A percentile compares a stretch with the other conserved stretches of the same genome.
Evolutionary conservation across 495 filamentous ascomycete species (phyloP).

Genomic region (Baudoinia panamericana): DNA sequence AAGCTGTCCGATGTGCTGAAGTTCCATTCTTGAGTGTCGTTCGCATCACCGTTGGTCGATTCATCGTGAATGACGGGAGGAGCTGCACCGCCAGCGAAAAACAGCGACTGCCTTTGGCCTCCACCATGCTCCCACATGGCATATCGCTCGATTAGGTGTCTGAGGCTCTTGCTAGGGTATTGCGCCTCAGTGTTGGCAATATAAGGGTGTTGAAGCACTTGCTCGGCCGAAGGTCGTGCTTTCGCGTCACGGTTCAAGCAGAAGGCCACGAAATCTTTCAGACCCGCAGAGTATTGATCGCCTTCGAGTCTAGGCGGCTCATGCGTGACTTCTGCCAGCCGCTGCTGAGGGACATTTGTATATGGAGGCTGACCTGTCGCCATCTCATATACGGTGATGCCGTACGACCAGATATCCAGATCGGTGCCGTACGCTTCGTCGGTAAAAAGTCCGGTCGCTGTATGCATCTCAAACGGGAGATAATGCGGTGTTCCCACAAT

Average conservation of each 20-base stretch:
- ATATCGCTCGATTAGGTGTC: conserved; percentile 68
- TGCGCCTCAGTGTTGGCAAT: conserved; percentile 48
- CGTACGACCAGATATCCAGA: conserved; percentile 93
- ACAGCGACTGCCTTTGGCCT: conserved; percentile 71
- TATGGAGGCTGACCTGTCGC: conserved; percentile 77
- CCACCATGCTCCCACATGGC: conserved; percentile 76
- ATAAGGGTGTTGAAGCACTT: conserved; percentile 51
- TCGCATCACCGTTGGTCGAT: conserved; percentile 20
- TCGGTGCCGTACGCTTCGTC: conserved; percentile 45
- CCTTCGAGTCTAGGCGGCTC: conserved; percentile 57
- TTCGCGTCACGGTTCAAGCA: conserved; percentile 63
- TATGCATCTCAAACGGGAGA: conserved; percentile 79
- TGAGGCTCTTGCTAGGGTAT: conserved; percentile 49
- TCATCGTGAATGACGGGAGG: conserved; percentile 34
- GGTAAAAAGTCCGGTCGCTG: conserved; percentile 31
- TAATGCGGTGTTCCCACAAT: conserved; percentile 92
- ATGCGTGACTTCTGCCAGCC: conserved; percentile 8
- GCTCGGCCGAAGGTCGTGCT: conserved; percentile 57
- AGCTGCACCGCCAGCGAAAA: conserved; percentile 60
- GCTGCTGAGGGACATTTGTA: conserved; percentile 25
- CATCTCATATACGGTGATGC: conserved; percentile 80
- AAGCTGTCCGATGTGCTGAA: conserved; percentile 82
- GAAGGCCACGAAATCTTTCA: conserved; percentile 67
- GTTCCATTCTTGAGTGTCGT: conserved; percentile 72
- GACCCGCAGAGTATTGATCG: conserved; percentile 57